A percentile compares a stretch with the other conserved stretches of the same genome.
Conservation (phyloP, 169 alveolate species). For the Ichthyophthirius multifiliis region DNA sequence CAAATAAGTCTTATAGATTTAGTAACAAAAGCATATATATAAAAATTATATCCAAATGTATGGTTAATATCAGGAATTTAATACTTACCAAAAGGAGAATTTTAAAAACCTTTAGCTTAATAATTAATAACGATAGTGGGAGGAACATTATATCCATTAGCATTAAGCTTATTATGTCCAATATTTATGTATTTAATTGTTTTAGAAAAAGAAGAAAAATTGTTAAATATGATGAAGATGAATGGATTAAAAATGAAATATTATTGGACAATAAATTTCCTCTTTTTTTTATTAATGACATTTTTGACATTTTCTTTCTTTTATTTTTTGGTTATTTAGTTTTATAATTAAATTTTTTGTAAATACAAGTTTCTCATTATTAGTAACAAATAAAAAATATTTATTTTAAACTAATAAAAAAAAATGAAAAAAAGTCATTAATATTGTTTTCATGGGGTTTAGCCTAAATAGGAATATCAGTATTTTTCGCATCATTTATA, state of each 20-base stretch:
- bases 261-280: constrained; percentile 69
- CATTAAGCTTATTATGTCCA: constrained; percentile 72
- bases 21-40: too few species aligned
- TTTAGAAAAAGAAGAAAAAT: constrained; percentile 79
- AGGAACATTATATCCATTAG: constrained; percentile 66
- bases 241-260: constrained; percentile 81
- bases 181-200: constrained; percentile 78
- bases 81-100: constrained; percentile 29
- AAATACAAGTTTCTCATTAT: too few species aligned
- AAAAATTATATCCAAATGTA: constrained; percentile 33
- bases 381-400: too few species aligned
- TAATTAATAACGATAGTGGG: constrained; percentile 63
- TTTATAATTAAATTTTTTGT: too few species aligned
- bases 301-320: constrained; percentile 44
- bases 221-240: constrained; percentile 83
- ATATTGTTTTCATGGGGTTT: too few species aligned
- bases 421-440: too few species aligned
- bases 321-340: too few species aligned
- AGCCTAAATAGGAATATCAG: too few species aligned
- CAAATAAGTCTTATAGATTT: too few species aligned
- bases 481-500: too few species aligned
- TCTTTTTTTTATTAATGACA: constrained; percentile 45
- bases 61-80: constrained; percentile 32
- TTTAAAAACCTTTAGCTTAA: constrained; percentile 36
- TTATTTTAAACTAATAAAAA: too few species aligned